Percentiles rank a stretch among this genome's conserved stretches.
These are phyloP conservation scores for Neonectria ditissima DNA, from an alignment of 2,329 filamentous ascomycete species.

Conservation along the genomic window DNA sequence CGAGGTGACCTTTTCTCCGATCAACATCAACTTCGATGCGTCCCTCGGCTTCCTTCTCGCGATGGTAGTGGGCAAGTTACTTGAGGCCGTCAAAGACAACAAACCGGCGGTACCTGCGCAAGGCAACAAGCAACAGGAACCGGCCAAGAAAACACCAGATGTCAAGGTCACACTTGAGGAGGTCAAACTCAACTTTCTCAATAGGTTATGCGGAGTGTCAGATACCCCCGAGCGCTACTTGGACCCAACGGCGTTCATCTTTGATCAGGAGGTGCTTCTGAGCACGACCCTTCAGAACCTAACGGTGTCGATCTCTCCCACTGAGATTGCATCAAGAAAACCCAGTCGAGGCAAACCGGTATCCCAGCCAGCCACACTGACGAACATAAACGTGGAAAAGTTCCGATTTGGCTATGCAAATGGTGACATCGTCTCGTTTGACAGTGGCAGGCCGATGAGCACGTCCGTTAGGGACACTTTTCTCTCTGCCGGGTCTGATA, in stretches of 20 bases:
- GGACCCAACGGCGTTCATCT: constrained; percentile 54
- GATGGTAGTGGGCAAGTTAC: constrained; percentile 62
- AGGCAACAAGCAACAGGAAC: constrained; percentile 25
- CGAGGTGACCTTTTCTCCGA: constrained; percentile 64
- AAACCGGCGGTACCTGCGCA: constrained; percentile 19
- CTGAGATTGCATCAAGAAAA: constrained; percentile 29
- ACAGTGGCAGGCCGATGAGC: constrained; percentile 67
- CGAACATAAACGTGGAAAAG: constrained; percentile 63
- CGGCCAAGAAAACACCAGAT: constrained; percentile 45
- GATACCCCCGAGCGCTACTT: constrained; percentile 62
- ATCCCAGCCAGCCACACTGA: constrained; percentile 47
- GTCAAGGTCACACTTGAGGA: constrained; percentile 61
- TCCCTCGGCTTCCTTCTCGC: constrained; percentile 67
- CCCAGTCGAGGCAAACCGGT: constrained; percentile 25
- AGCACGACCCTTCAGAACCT: constrained; percentile 62
- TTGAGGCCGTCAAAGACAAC: constrained; percentile 56
- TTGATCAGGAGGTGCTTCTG: constrained; percentile 64
- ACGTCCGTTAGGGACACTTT: constrained; percentile 70
- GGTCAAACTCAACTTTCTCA: constrained; percentile 67
- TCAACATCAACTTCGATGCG: constrained; percentile 66
- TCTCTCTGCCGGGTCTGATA: constrained; percentile 67
- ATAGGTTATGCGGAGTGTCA: constrained; percentile 64
- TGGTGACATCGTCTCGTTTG: constrained; percentile 73
- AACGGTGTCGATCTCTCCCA: constrained; percentile 43
- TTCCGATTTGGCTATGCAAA: constrained; percentile 73